Evolutionary conservation across 371 early-diverging fungal genomes (phyloP).

Genomic region (Syncephalastrum racemosum): DNA sequence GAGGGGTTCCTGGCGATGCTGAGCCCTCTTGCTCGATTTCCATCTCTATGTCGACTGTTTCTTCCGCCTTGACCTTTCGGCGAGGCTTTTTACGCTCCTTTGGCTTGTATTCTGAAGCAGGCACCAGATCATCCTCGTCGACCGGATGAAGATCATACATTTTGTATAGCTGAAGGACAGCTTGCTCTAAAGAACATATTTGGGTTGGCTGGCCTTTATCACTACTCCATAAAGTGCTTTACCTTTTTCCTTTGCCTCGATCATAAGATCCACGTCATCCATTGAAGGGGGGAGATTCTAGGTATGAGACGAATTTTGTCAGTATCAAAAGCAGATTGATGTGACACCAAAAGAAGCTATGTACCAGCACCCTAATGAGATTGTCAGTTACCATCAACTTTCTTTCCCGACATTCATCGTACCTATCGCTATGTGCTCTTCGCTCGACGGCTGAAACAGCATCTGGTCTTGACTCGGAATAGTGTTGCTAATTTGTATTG

Average conservation of each 20-base stretch:
- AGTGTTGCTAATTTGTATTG: slow-evolving; percentile 40
- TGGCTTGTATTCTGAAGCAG: slow-evolving; percentile 20
- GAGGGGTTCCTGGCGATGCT: too few relatives aligned
- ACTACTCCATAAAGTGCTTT: background rate
- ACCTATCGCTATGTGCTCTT: slow-evolving; percentile 49
- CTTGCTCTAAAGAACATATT: slow-evolving; percentile 34
- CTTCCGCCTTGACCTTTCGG: too few relatives aligned
- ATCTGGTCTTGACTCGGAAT: slow-evolving; percentile 46
- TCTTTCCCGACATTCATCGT: background rate
- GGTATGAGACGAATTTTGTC: background rate
- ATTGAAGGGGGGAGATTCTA: slow-evolving; percentile 46
- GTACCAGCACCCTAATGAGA: too few relatives aligned
- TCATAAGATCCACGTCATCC: slow-evolving; percentile 55
- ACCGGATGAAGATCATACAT: slow-evolving; percentile 36
- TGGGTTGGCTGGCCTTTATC: background rate
- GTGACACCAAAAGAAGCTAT: too few relatives aligned
- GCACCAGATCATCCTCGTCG: slow-evolving; percentile 29
- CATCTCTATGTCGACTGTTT: too few relatives aligned
- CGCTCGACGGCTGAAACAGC: slow-evolving; percentile 35
- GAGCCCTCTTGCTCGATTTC: too few relatives aligned
- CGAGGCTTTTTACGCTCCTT: slow-evolving; percentile 19
- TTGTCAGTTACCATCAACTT: too few relatives aligned
- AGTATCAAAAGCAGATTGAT: too few relatives aligned
- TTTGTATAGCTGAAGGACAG: slow-evolving; percentile 47
- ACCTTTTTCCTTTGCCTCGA: slow-evolving; percentile 59